Base-by-base conservation (phyloP, 2,329 filamentous ascomycete genomes). In the Chaetomiaceae sp. region DNA sequence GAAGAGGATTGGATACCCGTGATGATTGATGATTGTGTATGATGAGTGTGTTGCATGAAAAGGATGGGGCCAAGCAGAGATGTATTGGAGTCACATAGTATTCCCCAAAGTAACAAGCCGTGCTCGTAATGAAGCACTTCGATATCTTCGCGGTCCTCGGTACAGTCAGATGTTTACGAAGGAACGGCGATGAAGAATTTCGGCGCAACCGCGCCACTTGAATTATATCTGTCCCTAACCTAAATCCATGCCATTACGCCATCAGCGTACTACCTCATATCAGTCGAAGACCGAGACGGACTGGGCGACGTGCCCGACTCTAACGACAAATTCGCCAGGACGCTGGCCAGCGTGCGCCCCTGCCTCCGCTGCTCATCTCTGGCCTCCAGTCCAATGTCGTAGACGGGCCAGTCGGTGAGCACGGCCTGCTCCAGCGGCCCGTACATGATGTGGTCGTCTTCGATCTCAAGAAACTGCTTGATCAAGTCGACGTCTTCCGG, bases 371-470 rank as follows among this genome's bases (percentile, higher is more conserved):
- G 38, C 34, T 59, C 59, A 11, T 47, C 53, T 14, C 50, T 56
- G 25, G 55, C 51, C 23, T 61, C 57, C 19, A 58, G 48, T 4
- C 55, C 51, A 9, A 60, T 23, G n/a, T 52, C 51, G 37, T 59
- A 63, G 15, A 48, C 40, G 19, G 61, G 61, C 61, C 61, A 64
- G 45, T 61, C 51, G 17, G 54, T 58, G 23, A 53, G 48, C 1
- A 63, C 25, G 8, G 57, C 39, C 22, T 64, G 59, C 47, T 61
- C 55, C 14, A 62, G 25, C 4, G 60, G 60, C 11, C 57, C 60
- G n/a, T 48, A 52, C 25, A 56, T 51, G 17, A 58, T 8, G 17
- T 58, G 39, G 7, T 55, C 57, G 11, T 37, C 17, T 9, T 62
- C 57, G 6, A 63, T 51, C 27, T 57, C 57, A 23, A 56, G 57